These are phyloP conservation scores for Diplocarpon rosae DNA, from an alignment of 2,329 filamentous ascomycete species.

Conservation along the genomic window DNA sequence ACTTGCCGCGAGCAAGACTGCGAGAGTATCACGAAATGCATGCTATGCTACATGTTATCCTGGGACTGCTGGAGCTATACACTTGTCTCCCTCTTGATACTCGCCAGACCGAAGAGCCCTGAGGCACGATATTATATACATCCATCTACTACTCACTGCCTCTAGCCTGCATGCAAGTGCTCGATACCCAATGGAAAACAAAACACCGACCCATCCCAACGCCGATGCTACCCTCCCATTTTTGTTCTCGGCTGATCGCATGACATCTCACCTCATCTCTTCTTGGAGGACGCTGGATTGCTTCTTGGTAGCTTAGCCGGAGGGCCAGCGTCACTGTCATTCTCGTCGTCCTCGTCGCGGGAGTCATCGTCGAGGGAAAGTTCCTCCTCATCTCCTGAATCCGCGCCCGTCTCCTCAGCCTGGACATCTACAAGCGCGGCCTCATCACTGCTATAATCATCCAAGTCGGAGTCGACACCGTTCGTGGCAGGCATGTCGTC, in stretches of 20 bases:
- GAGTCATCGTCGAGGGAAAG: constrained; percentile 36
- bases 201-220: constrained; percentile 25
- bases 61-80: background rate
- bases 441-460: constrained; percentile 31
- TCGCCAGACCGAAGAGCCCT: too few relatives aligned
- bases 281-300: constrained; percentile 19
- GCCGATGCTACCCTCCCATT: constrained; percentile 12
- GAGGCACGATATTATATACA: background rate
- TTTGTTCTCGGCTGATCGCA: background rate
- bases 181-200: background rate
- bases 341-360: constrained; percentile 32
- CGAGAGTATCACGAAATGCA: too few relatives aligned
- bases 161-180: background rate
- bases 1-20: too few relatives aligned
- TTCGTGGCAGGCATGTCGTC: constrained; percentile 31
- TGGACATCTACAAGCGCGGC: constrained; percentile 39
- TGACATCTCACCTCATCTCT: constrained; percentile 9
- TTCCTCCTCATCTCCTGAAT: constrained; percentile 32
- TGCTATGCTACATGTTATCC: too few relatives aligned
- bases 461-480: constrained; percentile 36
- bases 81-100: background rate
- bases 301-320: constrained; percentile 23
- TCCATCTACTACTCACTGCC: background rate
- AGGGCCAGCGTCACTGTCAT: constrained; percentile 29
- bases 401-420: constrained; percentile 34